A percentile compares a stretch with the other conserved stretches of the same genome.
Evolutionary conservation across 306 rosid genomes (phyloP).

Genomic region (Dalbergia cochinchinensis): DNA sequence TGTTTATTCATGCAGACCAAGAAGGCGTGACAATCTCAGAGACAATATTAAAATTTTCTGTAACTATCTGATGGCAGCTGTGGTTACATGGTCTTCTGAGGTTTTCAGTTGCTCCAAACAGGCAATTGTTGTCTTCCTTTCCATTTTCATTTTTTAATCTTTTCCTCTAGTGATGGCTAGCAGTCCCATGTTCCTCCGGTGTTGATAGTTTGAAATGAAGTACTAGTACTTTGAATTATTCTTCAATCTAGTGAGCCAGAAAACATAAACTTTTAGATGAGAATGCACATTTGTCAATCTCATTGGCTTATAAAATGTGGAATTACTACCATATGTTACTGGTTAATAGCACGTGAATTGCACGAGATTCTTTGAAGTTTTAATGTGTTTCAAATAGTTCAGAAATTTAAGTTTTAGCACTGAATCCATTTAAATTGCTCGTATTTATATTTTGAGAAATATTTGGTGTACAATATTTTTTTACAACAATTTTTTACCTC

Average conservation of each 20-base stretch:
- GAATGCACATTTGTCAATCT: background rate
- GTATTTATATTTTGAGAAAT: no score
- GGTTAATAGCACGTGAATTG: background rate
- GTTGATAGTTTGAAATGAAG: constrained; percentile 20
- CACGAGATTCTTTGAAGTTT: background rate
- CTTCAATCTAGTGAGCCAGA: constrained; percentile 41
- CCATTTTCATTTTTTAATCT: background rate
- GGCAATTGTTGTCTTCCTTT: constrained; percentile 1
- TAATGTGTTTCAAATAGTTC: no score
- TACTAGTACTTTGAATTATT: constrained; percentile 7
- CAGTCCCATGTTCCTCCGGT: background rate
- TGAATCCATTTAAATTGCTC: no score
- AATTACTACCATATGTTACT: constrained; percentile 22
- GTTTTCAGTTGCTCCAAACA: constrained; percentile 39
- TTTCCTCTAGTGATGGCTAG: constrained; percentile 4
- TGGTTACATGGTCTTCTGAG: constrained; percentile 42
- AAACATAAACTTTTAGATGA: constrained; percentile 13
- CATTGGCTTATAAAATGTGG: constrained; percentile 5
- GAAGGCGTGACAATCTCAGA: constrained; percentile 48
- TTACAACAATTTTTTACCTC: no score
- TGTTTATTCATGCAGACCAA: constrained; percentile 60
- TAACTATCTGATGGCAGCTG: constrained; percentile 41
- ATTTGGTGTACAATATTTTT: no score
- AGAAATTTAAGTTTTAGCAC: no score
- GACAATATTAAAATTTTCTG: constrained; percentile 36